These are phyloP conservation scores for Verbascum thapsus DNA, from an alignment of 257 asterid species.

Conservation along the genomic window DNA sequence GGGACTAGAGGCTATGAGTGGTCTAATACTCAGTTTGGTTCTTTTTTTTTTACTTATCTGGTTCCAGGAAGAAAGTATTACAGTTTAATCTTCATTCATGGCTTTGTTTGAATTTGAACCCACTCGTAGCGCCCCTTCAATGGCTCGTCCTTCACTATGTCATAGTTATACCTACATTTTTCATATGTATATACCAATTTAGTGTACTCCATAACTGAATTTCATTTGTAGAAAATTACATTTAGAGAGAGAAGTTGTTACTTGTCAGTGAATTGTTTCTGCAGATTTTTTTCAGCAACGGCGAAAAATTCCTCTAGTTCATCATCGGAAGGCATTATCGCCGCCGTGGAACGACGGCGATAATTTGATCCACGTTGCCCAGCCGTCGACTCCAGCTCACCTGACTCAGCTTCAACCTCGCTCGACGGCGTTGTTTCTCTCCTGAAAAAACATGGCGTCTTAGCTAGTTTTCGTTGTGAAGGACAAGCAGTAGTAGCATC, in stretches of 20 bases:
- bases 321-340: slow-evolving; percentile 47
- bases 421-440: slow-evolving; percentile 39
- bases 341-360: slow-evolving; percentile 24
- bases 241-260: slow-evolving; percentile 25
- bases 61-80: slow-evolving; percentile 16
- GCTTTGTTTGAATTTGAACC: slow-evolving; percentile 41
- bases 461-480: slow-evolving; percentile 4
- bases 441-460: slow-evolving; percentile 33
- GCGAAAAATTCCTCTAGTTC: slow-evolving; percentile 66
- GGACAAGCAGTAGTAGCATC: slow-evolving; percentile 2
- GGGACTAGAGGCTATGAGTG: slow-evolving; percentile 15
- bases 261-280: slow-evolving; percentile 49
- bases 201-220: neutral
- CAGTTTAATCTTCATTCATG: slow-evolving; percentile 32
- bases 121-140: slow-evolving; percentile 63
- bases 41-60: slow-evolving; percentile 1
- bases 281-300: slow-evolving; percentile 52
- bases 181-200: neutral
- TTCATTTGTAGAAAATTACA: neutral
- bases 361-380: slow-evolving; percentile 34
- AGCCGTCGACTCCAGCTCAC: slow-evolving; percentile 42
- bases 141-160: slow-evolving; percentile 57
- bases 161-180: slow-evolving; percentile 61
- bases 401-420: slow-evolving; percentile 38
- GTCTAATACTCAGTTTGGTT: slow-evolving; percentile 16